Conservation (phyloP, 805 yeast species). For the Myxozyma neglecta region DNA sequence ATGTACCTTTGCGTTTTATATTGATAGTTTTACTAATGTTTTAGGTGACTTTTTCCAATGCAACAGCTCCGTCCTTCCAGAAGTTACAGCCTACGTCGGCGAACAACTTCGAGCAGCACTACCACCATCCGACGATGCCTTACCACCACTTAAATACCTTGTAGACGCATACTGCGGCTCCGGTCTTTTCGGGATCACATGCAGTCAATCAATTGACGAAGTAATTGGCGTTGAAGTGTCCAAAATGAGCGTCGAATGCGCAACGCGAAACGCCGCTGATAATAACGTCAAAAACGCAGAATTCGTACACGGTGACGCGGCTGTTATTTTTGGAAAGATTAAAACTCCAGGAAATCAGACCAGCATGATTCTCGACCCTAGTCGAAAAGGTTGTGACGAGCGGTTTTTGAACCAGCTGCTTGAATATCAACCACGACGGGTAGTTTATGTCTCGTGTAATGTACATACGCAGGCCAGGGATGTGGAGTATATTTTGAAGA, state of each 20-base stretch:
- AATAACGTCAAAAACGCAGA: slow-evolving; percentile 77
- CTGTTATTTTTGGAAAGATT: slow-evolving; percentile 71
- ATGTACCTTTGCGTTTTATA: not conserved
- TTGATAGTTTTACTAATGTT: not conserved
- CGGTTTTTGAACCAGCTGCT: slow-evolving; percentile 82
- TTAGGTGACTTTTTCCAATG: slow-evolving; percentile 83
- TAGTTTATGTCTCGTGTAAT: slow-evolving; percentile 95
- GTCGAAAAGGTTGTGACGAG: slow-evolving; percentile 94
- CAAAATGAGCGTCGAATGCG: slow-evolving; percentile 87
- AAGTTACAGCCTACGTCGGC: slow-evolving; percentile 77
- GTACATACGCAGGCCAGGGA: slow-evolving; percentile 98
- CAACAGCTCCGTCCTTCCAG: slow-evolving; percentile 85
- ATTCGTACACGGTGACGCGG: slow-evolving; percentile 91
- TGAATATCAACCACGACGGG: slow-evolving; percentile 75
- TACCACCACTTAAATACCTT: slow-evolving; percentile 49
- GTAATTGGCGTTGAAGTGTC: slow-evolving; percentile 94
- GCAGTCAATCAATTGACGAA: slow-evolving; percentile 74
- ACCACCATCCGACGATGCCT: slow-evolving; percentile 23
- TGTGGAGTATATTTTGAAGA: slow-evolving; percentile 72
- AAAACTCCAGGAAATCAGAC: slow-evolving; percentile 75
- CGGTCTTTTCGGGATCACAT: slow-evolving; percentile 86
- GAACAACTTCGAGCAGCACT: slow-evolving; percentile 54
- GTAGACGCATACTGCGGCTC: slow-evolving; percentile 97
- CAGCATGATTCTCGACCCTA: slow-evolving; percentile 92
- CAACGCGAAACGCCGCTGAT: slow-evolving; percentile 71